These are phyloP conservation scores for Fusarium guadeloupense DNA, from an alignment of 2,329 filamentous ascomycete genomes.

Conservation along the genomic window DNA sequence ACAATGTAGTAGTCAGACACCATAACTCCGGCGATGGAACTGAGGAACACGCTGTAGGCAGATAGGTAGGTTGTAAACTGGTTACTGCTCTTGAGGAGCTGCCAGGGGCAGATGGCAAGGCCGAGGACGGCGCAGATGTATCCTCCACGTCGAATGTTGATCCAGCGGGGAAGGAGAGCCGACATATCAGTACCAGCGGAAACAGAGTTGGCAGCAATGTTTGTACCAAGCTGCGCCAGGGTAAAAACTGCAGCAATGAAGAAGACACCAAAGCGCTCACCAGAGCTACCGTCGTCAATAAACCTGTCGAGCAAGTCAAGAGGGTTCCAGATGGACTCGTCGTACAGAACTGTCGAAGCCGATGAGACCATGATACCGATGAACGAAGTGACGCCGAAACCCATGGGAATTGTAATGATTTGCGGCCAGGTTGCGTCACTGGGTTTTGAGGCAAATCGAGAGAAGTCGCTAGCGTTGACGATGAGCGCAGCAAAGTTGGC, in stretches of 20 bases:
- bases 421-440: slow-evolving; percentile 83
- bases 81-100: slow-evolving; percentile 77
- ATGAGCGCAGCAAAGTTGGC: slow-evolving; percentile 92
- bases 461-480: slow-evolving; percentile 83
- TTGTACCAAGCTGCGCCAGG: slow-evolving; percentile 84
- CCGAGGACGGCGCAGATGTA: slow-evolving; percentile 85
- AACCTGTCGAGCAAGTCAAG: slow-evolving; percentile 73
- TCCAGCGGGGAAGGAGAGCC: slow-evolving; percentile 78
- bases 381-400: slow-evolving; percentile 83
- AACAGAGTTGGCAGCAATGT: slow-evolving; percentile 87
- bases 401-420: slow-evolving; percentile 75
- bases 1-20: slow-evolving; percentile 88
- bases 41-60: slow-evolving; percentile 93
- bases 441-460: slow-evolving; percentile 82
- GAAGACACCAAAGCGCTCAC: slow-evolving; percentile 78
- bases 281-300: slow-evolving; percentile 73
- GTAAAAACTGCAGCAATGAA: slow-evolving; percentile 76
- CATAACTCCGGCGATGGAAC: slow-evolving; percentile 92
- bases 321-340: slow-evolving; percentile 76
- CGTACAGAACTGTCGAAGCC: slow-evolving; percentile 74
- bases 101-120: slow-evolving; percentile 87
- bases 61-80: slow-evolving; percentile 92
- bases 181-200: slow-evolving; percentile 86
- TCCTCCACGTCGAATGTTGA: slow-evolving; percentile 87
- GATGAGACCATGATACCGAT: slow-evolving; percentile 84